phyloP scores from a whole-genome alignment of 2,329 filamentous ascomycete species.

The Xylaria sp. region DNA sequence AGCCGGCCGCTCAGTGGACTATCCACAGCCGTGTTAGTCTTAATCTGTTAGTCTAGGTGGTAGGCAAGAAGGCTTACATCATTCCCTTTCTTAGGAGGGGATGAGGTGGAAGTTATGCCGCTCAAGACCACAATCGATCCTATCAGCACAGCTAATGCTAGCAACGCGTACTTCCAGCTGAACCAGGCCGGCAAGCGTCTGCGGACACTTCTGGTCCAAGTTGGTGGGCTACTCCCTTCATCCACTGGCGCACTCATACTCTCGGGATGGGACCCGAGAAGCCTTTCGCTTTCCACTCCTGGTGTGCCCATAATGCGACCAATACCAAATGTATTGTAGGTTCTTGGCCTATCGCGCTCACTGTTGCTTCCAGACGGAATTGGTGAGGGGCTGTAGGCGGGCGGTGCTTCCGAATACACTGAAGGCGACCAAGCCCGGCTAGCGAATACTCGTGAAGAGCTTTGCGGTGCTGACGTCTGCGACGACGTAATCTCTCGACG shows the following conservation, averaged over 20 bases:
- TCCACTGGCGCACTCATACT: constrained; percentile 56
- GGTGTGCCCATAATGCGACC: constrained; percentile 55
- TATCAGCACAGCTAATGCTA: constrained; percentile 48
- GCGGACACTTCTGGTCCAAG: constrained; percentile 44
- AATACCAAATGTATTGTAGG: constrained; percentile 59
- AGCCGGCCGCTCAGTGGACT: constrained; percentile 40
- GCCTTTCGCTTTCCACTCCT: constrained; percentile 56
- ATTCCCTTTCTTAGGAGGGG: constrained; percentile 44
- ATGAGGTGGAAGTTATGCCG: constrained; percentile 31
- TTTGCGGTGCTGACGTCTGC: constrained; percentile 45
- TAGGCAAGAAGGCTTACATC: constrained; percentile 40
- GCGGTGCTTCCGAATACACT: constrained; percentile 57
- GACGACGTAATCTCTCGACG: constrained; percentile 40
- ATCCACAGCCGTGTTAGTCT: constrained; percentile 33
- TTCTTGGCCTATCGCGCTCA: constrained; percentile 42
- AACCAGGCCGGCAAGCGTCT: constrained; percentile 48
- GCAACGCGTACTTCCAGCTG: constrained; percentile 46
- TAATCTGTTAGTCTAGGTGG: not conserved
- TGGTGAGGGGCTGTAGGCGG: constrained; percentile 61
- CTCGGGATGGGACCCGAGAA: constrained; percentile 58
- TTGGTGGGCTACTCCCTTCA: constrained; percentile 41
- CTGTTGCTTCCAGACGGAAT: constrained; percentile 22
- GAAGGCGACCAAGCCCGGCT: constrained; percentile 43
- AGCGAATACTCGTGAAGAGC: constrained; percentile 38
- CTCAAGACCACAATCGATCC: constrained; percentile 49